Conservation (phyloP, 2,329 filamentous ascomycete genomes). For the Blastomyces percursus region DNA sequence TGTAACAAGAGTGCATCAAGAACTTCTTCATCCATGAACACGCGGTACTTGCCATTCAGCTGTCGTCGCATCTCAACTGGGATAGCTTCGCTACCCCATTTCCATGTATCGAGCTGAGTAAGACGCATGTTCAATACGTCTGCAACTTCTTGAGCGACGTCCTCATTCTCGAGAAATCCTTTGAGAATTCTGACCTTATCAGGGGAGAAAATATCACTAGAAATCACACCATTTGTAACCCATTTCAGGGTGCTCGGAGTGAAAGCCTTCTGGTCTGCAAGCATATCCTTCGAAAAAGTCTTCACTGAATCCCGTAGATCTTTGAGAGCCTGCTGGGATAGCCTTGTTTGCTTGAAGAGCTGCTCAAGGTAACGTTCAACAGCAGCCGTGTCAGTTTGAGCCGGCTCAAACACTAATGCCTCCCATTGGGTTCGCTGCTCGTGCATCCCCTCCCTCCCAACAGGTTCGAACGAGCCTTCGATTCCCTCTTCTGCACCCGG, state of each 20-base stretch:
- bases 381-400: constrained; percentile 35
- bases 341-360: constrained; percentile 39
- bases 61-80: constrained; percentile 42
- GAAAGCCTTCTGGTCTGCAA: constrained; percentile 30
- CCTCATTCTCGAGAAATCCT: constrained; percentile 40
- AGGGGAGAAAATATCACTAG: constrained; percentile 41
- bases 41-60: constrained; percentile 48
- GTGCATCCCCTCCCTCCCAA: constrained; percentile 45
- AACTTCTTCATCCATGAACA: constrained; percentile 50
- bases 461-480: constrained; percentile 35
- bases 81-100: constrained; percentile 39
- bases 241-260: constrained; percentile 32
- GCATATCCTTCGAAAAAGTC: constrained; percentile 25
- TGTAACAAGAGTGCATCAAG: constrained; percentile 46
- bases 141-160: constrained; percentile 43
- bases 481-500: constrained; percentile 16
- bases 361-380: constrained; percentile 42
- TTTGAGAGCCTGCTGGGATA: constrained; percentile 34
- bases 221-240: constrained; percentile 41
- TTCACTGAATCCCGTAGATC: constrained; percentile 32
- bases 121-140: constrained; percentile 50
- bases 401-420: constrained; percentile 42
- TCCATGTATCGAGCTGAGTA: constrained; percentile 41
- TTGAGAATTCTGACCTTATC: constrained; percentile 42
- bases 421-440: constrained; percentile 47